phyloP scores from a whole-genome alignment of 768 basidiomycete genomes.

The Suillus fuscotomentosus region DNA sequence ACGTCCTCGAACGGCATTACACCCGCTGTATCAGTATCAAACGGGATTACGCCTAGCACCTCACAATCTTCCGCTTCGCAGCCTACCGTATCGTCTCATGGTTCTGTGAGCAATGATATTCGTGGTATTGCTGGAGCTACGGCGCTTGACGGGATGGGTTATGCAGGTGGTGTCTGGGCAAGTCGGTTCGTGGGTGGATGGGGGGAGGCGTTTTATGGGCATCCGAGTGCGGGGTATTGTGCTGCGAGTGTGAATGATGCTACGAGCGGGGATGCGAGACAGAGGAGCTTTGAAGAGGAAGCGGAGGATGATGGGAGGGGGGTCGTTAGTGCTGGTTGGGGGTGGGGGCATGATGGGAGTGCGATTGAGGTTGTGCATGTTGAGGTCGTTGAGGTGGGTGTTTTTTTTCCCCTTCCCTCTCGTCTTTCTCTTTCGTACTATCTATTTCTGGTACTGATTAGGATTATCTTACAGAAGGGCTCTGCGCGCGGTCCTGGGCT shows the following conservation, averaged over 20 bases:
- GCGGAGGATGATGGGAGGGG: constrained; percentile 58
- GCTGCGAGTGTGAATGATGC: constrained; percentile 11
- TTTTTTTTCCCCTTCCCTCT: constrained; percentile 4
- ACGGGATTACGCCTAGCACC: constrained; percentile 18
- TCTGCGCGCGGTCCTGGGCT: constrained; percentile 54
- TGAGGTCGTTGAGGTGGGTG: constrained; percentile 60
- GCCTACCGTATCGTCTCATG: constrained; percentile 21
- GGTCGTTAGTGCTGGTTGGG: constrained; percentile 71
- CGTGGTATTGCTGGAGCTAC: constrained; percentile 27
- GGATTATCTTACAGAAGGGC: constrained; percentile 39
- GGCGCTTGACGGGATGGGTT: constrained; percentile 22
- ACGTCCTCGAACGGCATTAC: constrained; percentile 18
- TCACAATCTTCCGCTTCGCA: constrained; percentile 20
- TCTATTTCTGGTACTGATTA: constrained; percentile 8
- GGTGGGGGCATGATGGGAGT: constrained; percentile 76
- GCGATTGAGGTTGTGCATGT: constrained; percentile 70
- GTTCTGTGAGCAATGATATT: constrained; percentile 10
- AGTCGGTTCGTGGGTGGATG: constrained; percentile 42
- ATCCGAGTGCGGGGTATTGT: constrained; percentile 28
- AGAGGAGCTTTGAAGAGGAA: constrained; percentile 30
- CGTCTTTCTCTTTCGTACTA: neutral
- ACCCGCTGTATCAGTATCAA: constrained; percentile 8
- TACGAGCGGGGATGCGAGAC: constrained; percentile 17
- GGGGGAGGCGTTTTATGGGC: constrained; percentile 35
- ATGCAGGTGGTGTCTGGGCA: constrained; percentile 32